Base-by-base conservation (phyloP, 805 yeast genomes). In the Metschnikowia aberdeeniae region DNA sequence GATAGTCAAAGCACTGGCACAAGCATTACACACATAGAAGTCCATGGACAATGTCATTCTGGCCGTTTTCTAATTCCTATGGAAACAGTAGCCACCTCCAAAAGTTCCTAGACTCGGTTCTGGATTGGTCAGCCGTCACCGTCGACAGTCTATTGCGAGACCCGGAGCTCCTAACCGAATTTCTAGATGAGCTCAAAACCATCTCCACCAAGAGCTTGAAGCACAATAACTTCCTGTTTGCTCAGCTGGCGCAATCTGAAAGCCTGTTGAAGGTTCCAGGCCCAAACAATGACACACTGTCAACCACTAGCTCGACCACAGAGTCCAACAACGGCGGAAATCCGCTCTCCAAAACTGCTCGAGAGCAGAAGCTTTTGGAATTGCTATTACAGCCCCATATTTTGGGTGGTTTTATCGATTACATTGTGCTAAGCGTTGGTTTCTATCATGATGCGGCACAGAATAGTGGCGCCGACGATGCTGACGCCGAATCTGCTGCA, bases 341-440 rank as follows among this genome's bases (percentile, higher is more conserved):
- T 36, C 40, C 47, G 28, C 53, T 51, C 17, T 51, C 55, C 36
- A 70, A 66, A 43, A 73, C 67, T 42, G 62, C 68, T 6, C 59
- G 72, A 28, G 68, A 71, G 6, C 62, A 63, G 33, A 84, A 85
- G 59, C 74, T 93, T 40, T 73, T 90, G 33, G 93, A 89, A 56
- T 83, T 83, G 56, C 70, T 93, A 44, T 76, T 92, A 51, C 87
- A 86, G 58, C 89, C 93, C 12, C 86, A 82, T 43, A 80, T 88
- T 12, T 63, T 92, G 48, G 75, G 72, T 42, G 79, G 80, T 45
- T 74, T 92, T 46, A 80, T 92, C 27, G 80, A 83, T 33, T 81
- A 80, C 55, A 76, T 89, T 34, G 80, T 81, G 30, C 66, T 64
- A 13, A 65, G 74, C 49, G 82, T 77, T 36, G 76, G 69, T 12